Conservation (phyloP, 108 stramenopile genomes). For the Pseudonitzschia multistriata region DNA sequence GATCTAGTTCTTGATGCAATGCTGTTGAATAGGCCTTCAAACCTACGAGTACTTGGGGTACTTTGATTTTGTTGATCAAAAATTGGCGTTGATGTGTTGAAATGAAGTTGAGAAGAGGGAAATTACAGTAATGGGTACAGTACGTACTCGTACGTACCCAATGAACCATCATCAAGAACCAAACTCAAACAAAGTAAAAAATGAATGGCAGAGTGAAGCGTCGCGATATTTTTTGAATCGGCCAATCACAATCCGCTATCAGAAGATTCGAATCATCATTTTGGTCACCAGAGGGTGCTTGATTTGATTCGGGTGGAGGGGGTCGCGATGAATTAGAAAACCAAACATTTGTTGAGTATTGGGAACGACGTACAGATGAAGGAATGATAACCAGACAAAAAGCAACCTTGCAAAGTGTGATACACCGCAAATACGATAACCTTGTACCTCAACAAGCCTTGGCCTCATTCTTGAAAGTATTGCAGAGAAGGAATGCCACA, state of each 20-base stretch:
- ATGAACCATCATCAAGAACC: not conserved
- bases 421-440: too few relatives aligned
- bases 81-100: not conserved
- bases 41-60: not conserved
- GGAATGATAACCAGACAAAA: too few relatives aligned
- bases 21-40: too few relatives aligned
- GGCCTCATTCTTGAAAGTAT: too few relatives aligned
- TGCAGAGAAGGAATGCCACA: too few relatives aligned
- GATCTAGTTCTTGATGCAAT: not conserved
- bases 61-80: not conserved
- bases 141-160: not conserved
- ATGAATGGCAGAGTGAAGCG: not conserved
- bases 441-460: too few relatives aligned
- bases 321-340: too few relatives aligned
- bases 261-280: not conserved
- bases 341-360: too few relatives aligned
- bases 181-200: not conserved
- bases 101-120: not conserved
- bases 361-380: too few relatives aligned
- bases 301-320: too few relatives aligned
- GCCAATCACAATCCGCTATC: not conserved
- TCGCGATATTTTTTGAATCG: conserved; percentile 2
- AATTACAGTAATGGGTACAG: not conserved
- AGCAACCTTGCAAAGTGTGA: too few relatives aligned
- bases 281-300: too few relatives aligned